Percentiles rank a stretch among this genome's conserved stretches.
phyloP scores from a whole-genome alignment of 1,284 basidiomycete genomes.

The Sporisorium scitamineum region DNA sequence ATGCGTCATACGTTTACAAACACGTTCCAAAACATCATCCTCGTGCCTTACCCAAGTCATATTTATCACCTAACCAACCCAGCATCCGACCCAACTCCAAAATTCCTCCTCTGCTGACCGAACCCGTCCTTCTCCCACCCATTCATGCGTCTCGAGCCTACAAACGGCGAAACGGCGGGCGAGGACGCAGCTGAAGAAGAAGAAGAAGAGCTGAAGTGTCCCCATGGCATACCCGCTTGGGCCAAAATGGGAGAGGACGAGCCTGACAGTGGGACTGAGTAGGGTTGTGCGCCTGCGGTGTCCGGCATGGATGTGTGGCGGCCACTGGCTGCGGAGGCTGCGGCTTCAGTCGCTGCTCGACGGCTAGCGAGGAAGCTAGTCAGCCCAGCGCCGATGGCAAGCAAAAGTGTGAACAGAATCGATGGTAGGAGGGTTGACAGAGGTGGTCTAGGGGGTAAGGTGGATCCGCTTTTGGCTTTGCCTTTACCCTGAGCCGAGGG shows the following conservation, averaged over 20 bases:
- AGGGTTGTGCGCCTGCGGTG: not conserved
- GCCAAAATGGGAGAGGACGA: not conserved
- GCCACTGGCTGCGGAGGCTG: not conserved
- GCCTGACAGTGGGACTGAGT: not conserved
- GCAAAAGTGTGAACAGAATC: conserved; percentile 57
- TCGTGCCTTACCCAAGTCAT: no score
- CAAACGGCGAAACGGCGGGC: not conserved
- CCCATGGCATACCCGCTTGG: not conserved
- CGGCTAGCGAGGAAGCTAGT: conserved; percentile 43
- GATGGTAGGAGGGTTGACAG: conserved; percentile 56
- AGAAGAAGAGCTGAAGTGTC: not conserved
- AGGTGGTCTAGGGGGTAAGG: conserved; percentile 57
- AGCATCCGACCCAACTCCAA: not conserved
- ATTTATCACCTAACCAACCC: not conserved
- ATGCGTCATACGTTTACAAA: no score
- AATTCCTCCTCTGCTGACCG: not conserved
- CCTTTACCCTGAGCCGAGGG: not conserved
- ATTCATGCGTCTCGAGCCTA: not conserved
- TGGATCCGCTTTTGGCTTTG: conserved; percentile 17
- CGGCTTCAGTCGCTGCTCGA: conserved; percentile 16
- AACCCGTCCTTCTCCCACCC: not conserved
- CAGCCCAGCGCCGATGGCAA: conserved; percentile 57
- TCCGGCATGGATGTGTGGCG: not conserved
- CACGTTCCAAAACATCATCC: no score
- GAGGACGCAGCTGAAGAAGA: not conserved